Conservation (phyloP, 2,329 filamentous ascomycete species). For the Penicillium italicum region DNA sequence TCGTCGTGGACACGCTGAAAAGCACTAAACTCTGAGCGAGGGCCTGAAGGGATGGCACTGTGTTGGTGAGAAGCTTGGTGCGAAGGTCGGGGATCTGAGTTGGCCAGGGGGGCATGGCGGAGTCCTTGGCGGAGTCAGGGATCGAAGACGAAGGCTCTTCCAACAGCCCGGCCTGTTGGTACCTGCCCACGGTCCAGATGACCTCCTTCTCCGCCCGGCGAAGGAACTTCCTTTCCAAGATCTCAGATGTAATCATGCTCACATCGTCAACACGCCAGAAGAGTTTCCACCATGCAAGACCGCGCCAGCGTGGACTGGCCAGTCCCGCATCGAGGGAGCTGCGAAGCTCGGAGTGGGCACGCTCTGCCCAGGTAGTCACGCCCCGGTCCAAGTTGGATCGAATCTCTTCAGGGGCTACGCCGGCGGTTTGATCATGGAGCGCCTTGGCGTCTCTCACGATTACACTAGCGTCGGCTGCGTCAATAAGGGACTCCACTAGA, state of each 20-base stretch:
- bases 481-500: constrained; percentile 65
- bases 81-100: constrained; percentile 69
- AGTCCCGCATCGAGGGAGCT: constrained; percentile 76
- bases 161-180: constrained; percentile 61
- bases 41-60: constrained; percentile 67
- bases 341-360: constrained; percentile 78
- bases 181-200: constrained; percentile 77
- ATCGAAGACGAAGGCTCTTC: constrained; percentile 19
- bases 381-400: constrained; percentile 53
- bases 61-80: constrained; percentile 62
- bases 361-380: constrained; percentile 71
- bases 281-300: constrained; percentile 88
- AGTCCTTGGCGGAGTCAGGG: constrained; percentile 1
- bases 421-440: constrained; percentile 28
- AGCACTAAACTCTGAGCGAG: constrained; percentile 71
- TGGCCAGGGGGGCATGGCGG: constrained; percentile 57
- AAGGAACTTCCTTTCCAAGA: constrained; percentile 74
- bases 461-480: constrained; percentile 36
- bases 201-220: constrained; percentile 72
- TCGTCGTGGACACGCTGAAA: constrained; percentile 70
- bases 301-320: constrained; percentile 69
- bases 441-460: constrained; percentile 28
- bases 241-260: constrained; percentile 73
- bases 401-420: constrained; percentile 42
- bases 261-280: constrained; percentile 95